Base-by-base conservation (phyloP, 2,329 filamentous ascomycete species). In the Madurella fahalii region DNA sequence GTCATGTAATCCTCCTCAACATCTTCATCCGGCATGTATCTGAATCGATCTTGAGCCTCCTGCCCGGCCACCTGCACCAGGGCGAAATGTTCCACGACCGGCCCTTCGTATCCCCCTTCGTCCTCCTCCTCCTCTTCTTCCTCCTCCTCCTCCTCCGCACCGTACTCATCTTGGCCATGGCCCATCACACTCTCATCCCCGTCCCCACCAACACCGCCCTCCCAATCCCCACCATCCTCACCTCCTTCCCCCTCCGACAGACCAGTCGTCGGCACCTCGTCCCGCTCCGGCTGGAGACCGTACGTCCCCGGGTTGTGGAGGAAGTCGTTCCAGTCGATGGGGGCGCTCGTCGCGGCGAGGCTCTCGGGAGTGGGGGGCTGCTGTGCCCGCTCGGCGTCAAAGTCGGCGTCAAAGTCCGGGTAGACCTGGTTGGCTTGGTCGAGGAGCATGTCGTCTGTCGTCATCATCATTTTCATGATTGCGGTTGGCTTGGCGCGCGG, bases 321-420 rank as follows among this genome's bases (percentile, higher is more conserved):
- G 30, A 32, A 46, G 16, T 46, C 30, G 30, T 46, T 13, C 30
- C 34, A 37, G 18, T 47, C 44, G 13, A 47, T 47, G 20, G 25
- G 40, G 13, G 11, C 18, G 31, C 5, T 40, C 53, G 30, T 55
- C 25, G 25, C 7, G 25, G 25, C 25, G 7, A 25, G 25, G 25
- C 7, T 25, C 25, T 25, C 25, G 25, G 25, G 25, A 3, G 25
- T 25, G 25, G 25, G 25, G 25, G 25, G 25, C 25, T 25, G 25
- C 25, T 25, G 25, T 7, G 3, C 4, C 25, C 25, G 25, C 25
- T 48, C n/a, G n/a, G 13, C 4, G n/a, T 55, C 53, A 11, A 43
- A 50, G 5, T 52, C 44, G 1, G 32, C 46, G 42, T 66, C 61
- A 25, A 71, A 64, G 11, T 63, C 63, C 20, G 42, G 47, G 9